These are phyloP conservation scores for Misopates orontium DNA, from an alignment of 257 asterid species.

Conservation along the genomic window DNA sequence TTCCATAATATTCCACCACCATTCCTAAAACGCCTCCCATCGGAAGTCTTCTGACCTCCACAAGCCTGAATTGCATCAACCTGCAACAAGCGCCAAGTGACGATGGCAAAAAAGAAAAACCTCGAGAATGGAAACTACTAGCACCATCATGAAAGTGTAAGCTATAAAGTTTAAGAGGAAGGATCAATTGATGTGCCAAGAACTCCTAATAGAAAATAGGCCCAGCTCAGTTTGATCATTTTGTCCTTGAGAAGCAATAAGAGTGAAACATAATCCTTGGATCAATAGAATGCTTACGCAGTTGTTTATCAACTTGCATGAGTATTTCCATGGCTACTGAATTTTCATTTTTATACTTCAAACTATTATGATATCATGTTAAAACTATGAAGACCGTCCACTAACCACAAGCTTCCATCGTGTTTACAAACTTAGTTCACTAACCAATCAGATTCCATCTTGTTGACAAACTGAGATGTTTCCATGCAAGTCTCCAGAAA, in stretches of 20 bases:
- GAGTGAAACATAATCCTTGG: not conserved
- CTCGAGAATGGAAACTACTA: not conserved
- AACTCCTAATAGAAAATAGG: not conserved
- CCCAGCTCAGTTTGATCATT: not conserved
- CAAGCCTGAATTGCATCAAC: slow-evolving; percentile 93
- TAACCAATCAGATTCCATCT: too few species aligned
- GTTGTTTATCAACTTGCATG: not conserved
- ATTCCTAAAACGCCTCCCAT: slow-evolving; percentile 64
- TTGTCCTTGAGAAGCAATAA: slow-evolving; percentile 1
- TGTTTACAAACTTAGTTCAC: not conserved
- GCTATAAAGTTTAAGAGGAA: not conserved
- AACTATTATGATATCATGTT: not conserved
- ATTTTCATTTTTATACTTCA: not conserved
- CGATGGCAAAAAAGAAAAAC: slow-evolving; percentile 1
- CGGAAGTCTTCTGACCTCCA: slow-evolving; percentile 90
- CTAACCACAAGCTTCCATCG: slow-evolving; percentile 9
- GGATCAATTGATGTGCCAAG: not conserved
- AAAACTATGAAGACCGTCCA: slow-evolving; percentile 4
- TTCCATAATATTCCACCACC: slow-evolving; percentile 96
- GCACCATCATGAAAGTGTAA: not conserved
- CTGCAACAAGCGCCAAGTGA: slow-evolving; percentile 38
- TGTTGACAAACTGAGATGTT: not conserved
- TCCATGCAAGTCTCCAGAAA: slow-evolving; percentile 4
- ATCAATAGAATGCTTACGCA: not conserved
- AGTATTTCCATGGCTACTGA: not conserved